Base-by-base conservation (phyloP, 345 rosid species). In the Arabidopsis suecica region DNA sequence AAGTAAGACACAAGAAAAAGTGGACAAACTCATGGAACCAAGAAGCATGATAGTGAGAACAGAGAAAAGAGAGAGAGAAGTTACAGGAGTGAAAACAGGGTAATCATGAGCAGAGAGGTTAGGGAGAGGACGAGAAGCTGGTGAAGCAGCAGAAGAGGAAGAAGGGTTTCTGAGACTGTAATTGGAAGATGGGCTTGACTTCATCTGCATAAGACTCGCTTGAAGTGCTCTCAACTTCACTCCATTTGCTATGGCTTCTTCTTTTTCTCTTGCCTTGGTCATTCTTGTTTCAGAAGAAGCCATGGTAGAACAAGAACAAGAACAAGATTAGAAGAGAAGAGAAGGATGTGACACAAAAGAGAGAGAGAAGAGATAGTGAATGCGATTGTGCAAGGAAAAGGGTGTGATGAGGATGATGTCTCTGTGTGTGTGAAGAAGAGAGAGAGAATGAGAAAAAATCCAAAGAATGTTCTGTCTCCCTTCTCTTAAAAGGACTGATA, bases 71-170 rank as follows among this genome's bases (percentile, higher is more conserved):
- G 89, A 25, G 51, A 16, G 2, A 12, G 33, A 50, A 82, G 89
- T 94, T 58, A 94, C 99, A 14, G 99, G 97, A 28, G 97, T 89
- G 62, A 94, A 95, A 72, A 95, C 93, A 68, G 99, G 99, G 79
- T 95, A 95, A 75, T 91, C 99, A 58, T 88, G 91, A 68, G 97
- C 96, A 64, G 96, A 86, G 83, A 83, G 82, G 71, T 80, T 87
- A 63, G 86, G 60, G 57, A 71, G 85, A 79, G 88, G 81, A 78
- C 82, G 84, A 32, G 87, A 84, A 82, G 70, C 83, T 47, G 97
- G 93, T 71, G 96, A 88, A 20, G 88, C 67, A 75, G 78, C 74
- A 68, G 88, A 77, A 10, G 86, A 74, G 6, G 76, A 77, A 63
- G 82, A 74, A 30, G 49, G 80, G 81, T 72, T 68, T 73, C 86